Evolutionary conservation across 352 stramenopile species (phyloP).

Genomic region (Pseudoperonospora humuli): DNA sequence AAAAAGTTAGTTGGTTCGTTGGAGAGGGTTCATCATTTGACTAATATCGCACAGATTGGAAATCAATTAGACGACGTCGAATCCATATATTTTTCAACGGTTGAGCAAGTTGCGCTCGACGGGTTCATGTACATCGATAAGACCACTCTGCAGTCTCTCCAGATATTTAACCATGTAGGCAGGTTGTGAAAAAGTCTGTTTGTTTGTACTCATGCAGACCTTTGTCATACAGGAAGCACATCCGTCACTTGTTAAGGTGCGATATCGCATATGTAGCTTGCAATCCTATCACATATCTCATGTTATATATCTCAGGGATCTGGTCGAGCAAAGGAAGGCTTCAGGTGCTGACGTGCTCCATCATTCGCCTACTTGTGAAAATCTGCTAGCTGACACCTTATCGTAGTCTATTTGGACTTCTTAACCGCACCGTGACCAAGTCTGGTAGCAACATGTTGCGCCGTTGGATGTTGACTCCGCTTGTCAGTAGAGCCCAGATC

Average conservation of each 20-base stretch:
- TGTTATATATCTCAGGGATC: constrained; percentile 27
- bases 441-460: constrained; percentile 50
- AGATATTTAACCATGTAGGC: constrained; percentile 76
- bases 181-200: neutral
- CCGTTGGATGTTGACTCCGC: constrained; percentile 71
- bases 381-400: neutral
- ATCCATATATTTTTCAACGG: constrained; percentile 42
- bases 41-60: constrained; percentile 46
- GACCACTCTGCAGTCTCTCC: constrained; percentile 58
- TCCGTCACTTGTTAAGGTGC: constrained; percentile 68
- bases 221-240: constrained; percentile 51
- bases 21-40: neutral
- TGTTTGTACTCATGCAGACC: constrained; percentile 4
- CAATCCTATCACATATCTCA: neutral
- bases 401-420: constrained; percentile 58
- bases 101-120: constrained; percentile 61
- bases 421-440: constrained; percentile 78
- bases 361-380: neutral
- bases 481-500: constrained; percentile 42
- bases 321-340: constrained; percentile 78
- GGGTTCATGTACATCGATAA: constrained; percentile 79
- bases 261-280: neutral
- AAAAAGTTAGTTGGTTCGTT: constrained; percentile 41
- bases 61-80: constrained; percentile 66
- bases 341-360: constrained; percentile 37